Percentiles rank a stretch among this genome's conserved stretches.
phyloP scores from a whole-genome alignment of 2,329 filamentous ascomycete species.

The Fusarium torulosum region DNA sequence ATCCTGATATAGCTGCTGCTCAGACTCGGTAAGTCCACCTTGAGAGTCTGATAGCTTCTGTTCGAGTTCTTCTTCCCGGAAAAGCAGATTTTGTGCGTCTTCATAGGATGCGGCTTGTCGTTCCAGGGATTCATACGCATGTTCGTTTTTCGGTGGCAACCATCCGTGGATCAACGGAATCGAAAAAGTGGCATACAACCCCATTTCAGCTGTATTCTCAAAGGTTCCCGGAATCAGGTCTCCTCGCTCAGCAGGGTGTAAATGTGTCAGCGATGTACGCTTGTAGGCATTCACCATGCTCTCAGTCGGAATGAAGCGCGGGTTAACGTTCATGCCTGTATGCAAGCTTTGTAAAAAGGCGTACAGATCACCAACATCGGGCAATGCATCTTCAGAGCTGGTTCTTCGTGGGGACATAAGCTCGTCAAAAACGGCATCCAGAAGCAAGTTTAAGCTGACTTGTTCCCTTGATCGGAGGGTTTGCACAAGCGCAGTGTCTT shows the following conservation, averaged over 20 bases:
- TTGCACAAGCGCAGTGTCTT: conserved; percentile 79
- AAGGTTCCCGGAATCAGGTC: conserved; percentile 77
- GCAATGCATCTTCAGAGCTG: conserved; percentile 73
- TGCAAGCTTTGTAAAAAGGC: conserved; percentile 88
- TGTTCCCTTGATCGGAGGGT: conserved; percentile 85
- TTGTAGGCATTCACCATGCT: conserved; percentile 62
- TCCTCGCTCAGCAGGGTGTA: conserved; percentile 64
- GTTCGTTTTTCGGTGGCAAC: conserved; percentile 77
- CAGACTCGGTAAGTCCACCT: conserved; percentile 73
- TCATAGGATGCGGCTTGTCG: conserved; percentile 88
- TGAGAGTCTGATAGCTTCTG: conserved; percentile 69
- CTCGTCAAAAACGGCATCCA: conserved; percentile 94
- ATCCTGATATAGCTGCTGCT: conserved; percentile 85
- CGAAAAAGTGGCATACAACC: conserved; percentile 89
- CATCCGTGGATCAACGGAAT: conserved; percentile 94
- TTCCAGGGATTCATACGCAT: conserved; percentile 76
- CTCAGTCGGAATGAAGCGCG: conserved; percentile 77
- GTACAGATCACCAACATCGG: conserved; percentile 90
- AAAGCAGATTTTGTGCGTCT: conserved; percentile 89
- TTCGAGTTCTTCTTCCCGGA: conserved; percentile 89
- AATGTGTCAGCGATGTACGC: conserved; percentile 65
- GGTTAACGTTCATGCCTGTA: conserved; percentile 98
- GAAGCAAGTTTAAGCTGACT: conserved; percentile 84
- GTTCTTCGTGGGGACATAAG: conserved; percentile 82
- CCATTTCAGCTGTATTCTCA: conserved; percentile 88